Evolutionary conservation across 768 basidiomycete genomes (phyloP), one percentile per base, ranked within the genome.

Genomic region (Aureoboletus auriporus): DNA sequence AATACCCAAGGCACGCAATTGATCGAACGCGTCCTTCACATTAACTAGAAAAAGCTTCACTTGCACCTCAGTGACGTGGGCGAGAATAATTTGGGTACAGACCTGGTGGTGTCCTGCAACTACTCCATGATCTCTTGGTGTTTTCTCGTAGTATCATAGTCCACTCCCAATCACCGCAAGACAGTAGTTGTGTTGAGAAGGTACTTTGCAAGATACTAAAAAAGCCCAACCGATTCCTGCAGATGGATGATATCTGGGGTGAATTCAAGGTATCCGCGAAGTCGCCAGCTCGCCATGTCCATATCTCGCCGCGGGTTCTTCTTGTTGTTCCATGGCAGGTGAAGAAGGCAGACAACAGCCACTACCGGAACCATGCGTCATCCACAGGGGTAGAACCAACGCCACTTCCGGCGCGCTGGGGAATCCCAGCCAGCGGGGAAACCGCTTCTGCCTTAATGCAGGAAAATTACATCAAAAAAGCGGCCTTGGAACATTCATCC

Each of bases 401-500:
- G 45, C 62, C 60, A 49, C 57, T 47, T 53, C 46, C 36, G 23
- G 51, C 37, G 36, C 37, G 6, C 11, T 59, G 62, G 63, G 42
- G 62, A 39, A 62, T 53, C 60, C 49, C 39, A 48, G 37, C 23
- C 43, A 50, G 51, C 29, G 45, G 46, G 49, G 35, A 35, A 35
- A 33, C 53, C 5, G 52, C 49, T 51, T 58, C 58, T 33, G 38
- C 50, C 50, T 48, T 50, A 50, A 58, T 48, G 54, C 16, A 35
- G 29, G 26, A 28, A 35, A 41, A 51, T 66, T 59, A 72, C 39
- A 79, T 58, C 59, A 77, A 45, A 28, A 81, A 59, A 8, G 45
- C 62, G n/a, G 74, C 74, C 51, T 63, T 69, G 12, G 76, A 74
- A 40, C 65, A 55, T 38, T 77, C 75, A 46, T 82, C 77, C 44